phyloP scores from a whole-genome alignment of 179 eudicot species.

The Camellia oleifera region DNA sequence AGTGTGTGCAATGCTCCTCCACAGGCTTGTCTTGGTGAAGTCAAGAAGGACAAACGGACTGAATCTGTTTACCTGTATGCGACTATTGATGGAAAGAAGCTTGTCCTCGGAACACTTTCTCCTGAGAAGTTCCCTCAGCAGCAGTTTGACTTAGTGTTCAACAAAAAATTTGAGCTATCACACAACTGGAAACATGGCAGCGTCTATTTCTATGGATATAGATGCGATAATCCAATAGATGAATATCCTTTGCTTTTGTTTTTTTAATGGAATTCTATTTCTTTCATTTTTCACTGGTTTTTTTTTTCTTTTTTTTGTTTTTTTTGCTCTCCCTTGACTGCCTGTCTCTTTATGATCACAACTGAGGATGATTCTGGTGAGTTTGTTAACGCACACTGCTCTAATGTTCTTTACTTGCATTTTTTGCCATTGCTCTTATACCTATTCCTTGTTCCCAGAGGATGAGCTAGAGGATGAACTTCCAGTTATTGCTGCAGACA shows the following conservation, averaged over 20 bases:
- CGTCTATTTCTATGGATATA: constrained; percentile 65
- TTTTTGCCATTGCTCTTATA: constrained; percentile 14
- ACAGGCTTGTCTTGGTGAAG: constrained; percentile 79
- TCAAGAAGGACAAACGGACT: constrained; percentile 46
- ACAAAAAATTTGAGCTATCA: constrained; percentile 56
- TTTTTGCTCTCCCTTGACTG: constrained; percentile 32
- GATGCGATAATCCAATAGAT: constrained; percentile 28
- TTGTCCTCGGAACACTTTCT: constrained; percentile 60
- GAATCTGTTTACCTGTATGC: constrained; percentile 52
- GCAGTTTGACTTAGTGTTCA: constrained; percentile 64
- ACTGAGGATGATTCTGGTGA: constrained; percentile 41
- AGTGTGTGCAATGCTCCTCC: background rate
- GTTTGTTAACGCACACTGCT: constrained; percentile 9
- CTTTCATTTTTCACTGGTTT: background rate
- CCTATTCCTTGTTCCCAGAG: constrained; percentile 19
- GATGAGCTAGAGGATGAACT: constrained; percentile 40
- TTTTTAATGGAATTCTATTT: background rate
- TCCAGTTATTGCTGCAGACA: constrained; percentile 29
- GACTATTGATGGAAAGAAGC: constrained; percentile 46
- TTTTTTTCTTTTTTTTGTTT: background rate
- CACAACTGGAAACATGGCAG: constrained; percentile 76
- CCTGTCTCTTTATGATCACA: constrained; percentile 15
- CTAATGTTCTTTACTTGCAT: background rate
- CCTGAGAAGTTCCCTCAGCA: constrained; percentile 56
- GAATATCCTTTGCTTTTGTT: constrained; percentile 54